Conservation (phyloP, 1,284 basidiomycete genomes). For the Cryptococcus jaspeensis region DNA sequence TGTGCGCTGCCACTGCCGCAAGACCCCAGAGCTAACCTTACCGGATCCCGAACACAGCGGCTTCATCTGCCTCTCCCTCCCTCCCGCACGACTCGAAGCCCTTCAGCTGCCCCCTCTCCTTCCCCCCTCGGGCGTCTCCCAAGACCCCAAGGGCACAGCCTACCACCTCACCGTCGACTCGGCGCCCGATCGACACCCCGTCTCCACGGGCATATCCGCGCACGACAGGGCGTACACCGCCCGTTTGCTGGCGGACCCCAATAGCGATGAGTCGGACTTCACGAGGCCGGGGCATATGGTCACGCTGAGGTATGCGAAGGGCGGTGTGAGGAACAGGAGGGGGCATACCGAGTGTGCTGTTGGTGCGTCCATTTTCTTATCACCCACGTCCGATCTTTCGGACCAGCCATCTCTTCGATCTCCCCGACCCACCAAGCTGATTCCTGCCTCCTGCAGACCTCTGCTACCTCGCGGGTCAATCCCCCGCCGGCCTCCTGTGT, state of each 20-base stretch:
- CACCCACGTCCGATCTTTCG: neutral
- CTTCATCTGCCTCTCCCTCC: constrained; percentile 89
- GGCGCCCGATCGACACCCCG: constrained; percentile 52
- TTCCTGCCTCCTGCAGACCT: constrained; percentile 61
- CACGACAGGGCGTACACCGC: constrained; percentile 88
- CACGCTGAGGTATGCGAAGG: constrained; percentile 79
- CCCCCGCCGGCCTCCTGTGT: constrained; percentile 82
- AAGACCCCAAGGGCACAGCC: constrained; percentile 89
- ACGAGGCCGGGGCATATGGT: constrained; percentile 93
- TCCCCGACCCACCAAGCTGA: neutral
- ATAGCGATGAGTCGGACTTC: constrained; percentile 69
- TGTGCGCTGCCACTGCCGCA: neutral
- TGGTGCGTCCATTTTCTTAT: constrained; percentile 50
- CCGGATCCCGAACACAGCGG: constrained; percentile 60
- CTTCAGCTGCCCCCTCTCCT: constrained; percentile 96
- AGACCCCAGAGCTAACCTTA: neutral
- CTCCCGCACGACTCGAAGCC: constrained; percentile 68
- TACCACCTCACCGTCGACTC: constrained; percentile 98
- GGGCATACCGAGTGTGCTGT: constrained; percentile 93
- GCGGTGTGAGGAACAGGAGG: constrained; percentile 77
- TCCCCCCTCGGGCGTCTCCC: constrained; percentile 63
- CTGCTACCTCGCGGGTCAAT: constrained; percentile 73
- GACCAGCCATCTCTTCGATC: neutral
- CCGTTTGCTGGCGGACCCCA: constrained; percentile 67
- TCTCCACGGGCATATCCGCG: constrained; percentile 92